Evolutionary conservation across 139 green algal species (phyloP).

Genomic region (Astrephomene gubernaculifera): DNA sequence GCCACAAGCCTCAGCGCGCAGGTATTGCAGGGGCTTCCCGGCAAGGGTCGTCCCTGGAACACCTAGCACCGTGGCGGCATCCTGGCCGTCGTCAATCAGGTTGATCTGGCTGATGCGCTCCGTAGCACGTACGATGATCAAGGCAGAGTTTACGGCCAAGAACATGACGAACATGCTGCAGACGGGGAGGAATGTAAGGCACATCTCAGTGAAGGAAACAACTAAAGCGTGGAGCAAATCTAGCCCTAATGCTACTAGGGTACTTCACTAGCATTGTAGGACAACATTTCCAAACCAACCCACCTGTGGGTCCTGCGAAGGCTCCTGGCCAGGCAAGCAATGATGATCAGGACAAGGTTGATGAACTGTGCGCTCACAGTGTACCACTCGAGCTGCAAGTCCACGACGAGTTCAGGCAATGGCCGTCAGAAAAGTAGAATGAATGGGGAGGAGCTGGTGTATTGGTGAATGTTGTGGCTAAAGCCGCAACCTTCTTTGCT

Average conservation of each 20-base stretch:
- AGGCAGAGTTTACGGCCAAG: neutral
- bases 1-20: neutral
- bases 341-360: constrained; percentile 12
- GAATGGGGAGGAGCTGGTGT: neutral
- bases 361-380: constrained; percentile 10
- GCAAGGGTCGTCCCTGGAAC: neutral
- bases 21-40: neutral
- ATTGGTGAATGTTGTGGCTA: too few relatives aligned
- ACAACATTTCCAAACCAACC: neutral
- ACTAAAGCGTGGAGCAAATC: too few relatives aligned
- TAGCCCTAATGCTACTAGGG: too few relatives aligned
- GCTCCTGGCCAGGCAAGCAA: neutral
- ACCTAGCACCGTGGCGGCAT: neutral
- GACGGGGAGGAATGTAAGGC: neutral
- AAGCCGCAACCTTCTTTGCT: too few relatives aligned
- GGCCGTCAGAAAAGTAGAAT: neutral
- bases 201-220: neutral
- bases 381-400: constrained; percentile 16
- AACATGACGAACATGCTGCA: constrained; percentile 22
- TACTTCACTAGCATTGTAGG: neutral
- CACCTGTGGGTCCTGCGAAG: neutral
- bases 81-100: neutral
- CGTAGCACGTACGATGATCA: constrained; percentile 20
- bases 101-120: neutral
- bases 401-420: neutral